phyloP scores from a whole-genome alignment of 768 basidiomycete species.

The Amanita muscaria region DNA sequence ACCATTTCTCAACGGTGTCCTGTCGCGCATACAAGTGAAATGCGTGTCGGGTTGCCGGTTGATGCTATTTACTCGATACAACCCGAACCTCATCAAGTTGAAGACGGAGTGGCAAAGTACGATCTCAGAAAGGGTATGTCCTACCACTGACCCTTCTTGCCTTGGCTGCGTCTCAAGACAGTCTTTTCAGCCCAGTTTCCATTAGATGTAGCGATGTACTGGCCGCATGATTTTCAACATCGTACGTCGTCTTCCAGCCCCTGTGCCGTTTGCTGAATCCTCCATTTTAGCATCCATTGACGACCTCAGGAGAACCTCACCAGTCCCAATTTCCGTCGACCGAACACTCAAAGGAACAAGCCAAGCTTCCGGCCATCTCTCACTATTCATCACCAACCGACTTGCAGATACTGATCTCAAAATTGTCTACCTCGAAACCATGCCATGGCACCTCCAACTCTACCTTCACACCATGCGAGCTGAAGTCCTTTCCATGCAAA shows the following conservation, averaged over 20 bases:
- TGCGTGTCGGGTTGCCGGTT: slow-evolving; percentile 41
- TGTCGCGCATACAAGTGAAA: slow-evolving; percentile 51
- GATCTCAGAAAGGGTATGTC: slow-evolving; percentile 36
- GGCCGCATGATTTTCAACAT: slow-evolving; percentile 53
- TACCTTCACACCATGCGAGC: slow-evolving; percentile 73
- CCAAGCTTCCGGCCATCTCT: slow-evolving; percentile 70
- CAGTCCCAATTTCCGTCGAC: slow-evolving; percentile 43
- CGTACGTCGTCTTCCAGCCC: slow-evolving; percentile 31
- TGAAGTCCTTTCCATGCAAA: too few species aligned
- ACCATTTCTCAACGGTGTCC: slow-evolving; percentile 58
- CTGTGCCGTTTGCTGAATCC: neutral
- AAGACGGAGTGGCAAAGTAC: slow-evolving; percentile 34
- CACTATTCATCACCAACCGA: slow-evolving; percentile 58
- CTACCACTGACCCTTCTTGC: slow-evolving; percentile 9
- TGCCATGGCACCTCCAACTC: slow-evolving; percentile 89
- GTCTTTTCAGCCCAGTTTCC: slow-evolving; percentile 31
- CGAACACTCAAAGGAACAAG: slow-evolving; percentile 67
- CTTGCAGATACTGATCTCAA: slow-evolving; percentile 28
- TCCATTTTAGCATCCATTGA: neutral
- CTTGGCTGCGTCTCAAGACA: slow-evolving; percentile 2
- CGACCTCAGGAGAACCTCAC: neutral
- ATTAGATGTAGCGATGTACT: slow-evolving; percentile 49
- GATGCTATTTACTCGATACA: slow-evolving; percentile 34
- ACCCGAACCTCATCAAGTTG: slow-evolving; percentile 40
- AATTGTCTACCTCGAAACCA: slow-evolving; percentile 77